phyloP scores from a whole-genome alignment of 2,329 filamentous ascomycete species.

The Diaporthe batatas region DNA sequence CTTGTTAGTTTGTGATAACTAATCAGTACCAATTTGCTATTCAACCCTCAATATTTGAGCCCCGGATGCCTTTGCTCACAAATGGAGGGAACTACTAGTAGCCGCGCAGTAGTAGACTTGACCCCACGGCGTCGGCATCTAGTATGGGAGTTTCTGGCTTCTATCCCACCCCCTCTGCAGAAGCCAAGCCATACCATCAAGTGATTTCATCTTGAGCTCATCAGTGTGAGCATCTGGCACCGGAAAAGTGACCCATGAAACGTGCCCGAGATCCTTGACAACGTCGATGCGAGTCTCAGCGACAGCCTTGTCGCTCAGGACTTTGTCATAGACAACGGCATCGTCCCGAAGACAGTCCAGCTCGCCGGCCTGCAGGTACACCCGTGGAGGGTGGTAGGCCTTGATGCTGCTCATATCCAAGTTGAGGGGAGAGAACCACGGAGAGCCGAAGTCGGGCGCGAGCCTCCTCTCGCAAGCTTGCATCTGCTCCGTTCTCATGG shows the following conservation, averaged over 20 bases:
- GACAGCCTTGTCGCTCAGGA: constrained; percentile 25
- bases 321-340: constrained; percentile 31
- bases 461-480: constrained; percentile 17
- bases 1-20: neutral
- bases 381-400: neutral
- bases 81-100: neutral
- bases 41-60: neutral
- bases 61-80: neutral
- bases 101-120: too few species aligned
- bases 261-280: constrained; percentile 16
- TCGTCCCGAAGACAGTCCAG: constrained; percentile 40
- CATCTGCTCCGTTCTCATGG: neutral
- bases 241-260: constrained; percentile 12
- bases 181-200: constrained; percentile 36
- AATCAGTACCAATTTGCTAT: neutral
- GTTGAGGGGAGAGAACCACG: constrained; percentile 38
- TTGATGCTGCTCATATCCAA: constrained; percentile 22
- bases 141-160: constrained; percentile 25
- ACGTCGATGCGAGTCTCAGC: constrained; percentile 31
- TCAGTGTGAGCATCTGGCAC: constrained; percentile 7
- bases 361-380: constrained; percentile 37
- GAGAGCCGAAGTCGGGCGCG: constrained; percentile 27
- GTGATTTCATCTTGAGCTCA: neutral
- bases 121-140: neutral
- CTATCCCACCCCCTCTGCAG: constrained; percentile 20